These are phyloP conservation scores for Yamadazyma spencermartinsiae DNA, from an alignment of 1,139 yeast genomes.

Conservation along the genomic window DNA sequence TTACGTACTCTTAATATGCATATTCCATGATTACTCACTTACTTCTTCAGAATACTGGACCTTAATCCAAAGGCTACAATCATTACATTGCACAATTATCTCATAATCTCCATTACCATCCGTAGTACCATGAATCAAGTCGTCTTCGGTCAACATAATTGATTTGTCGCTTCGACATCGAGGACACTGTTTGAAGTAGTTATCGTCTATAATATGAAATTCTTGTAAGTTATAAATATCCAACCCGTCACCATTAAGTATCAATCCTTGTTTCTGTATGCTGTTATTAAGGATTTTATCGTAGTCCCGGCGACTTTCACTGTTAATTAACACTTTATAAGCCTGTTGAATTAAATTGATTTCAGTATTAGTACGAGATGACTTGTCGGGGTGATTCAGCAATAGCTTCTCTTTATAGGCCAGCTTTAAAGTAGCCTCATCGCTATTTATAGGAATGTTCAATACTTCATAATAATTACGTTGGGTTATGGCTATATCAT, in stretches of 20 bases:
- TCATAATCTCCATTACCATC: conserved; percentile 62
- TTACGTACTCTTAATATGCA: conserved; percentile 8
- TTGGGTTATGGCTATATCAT: not conserved
- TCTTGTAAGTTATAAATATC: conserved; percentile 68
- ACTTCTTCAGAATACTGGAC: conserved; percentile 58
- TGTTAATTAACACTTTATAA: conserved; percentile 50
- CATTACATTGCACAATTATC: conserved; percentile 71
- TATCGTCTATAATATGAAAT: conserved; percentile 39
- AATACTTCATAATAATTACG: conserved; percentile 50
- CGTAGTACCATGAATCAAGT: conserved; percentile 52
- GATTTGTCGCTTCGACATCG: conserved; percentile 63
- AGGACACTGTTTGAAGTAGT: conserved; percentile 60
- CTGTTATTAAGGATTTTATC: conserved; percentile 43
- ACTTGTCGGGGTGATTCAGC: conserved; percentile 75
- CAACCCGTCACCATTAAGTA: conserved; percentile 61
- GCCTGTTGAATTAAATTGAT: conserved; percentile 59
- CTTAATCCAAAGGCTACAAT: conserved; percentile 83
- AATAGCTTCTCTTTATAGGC: conserved; percentile 67
- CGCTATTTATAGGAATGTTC: conserved; percentile 42
- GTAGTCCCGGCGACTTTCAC: conserved; percentile 41
- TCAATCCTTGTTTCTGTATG: conserved; percentile 48
- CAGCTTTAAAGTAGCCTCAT: conserved; percentile 44
- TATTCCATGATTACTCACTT: conserved; percentile 2
- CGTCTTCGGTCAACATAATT: conserved; percentile 58
- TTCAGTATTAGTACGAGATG: conserved; percentile 10